Base-by-base conservation (phyloP, 2,329 filamentous ascomycete genomes). In the Alternaria brassicicola region DNA sequence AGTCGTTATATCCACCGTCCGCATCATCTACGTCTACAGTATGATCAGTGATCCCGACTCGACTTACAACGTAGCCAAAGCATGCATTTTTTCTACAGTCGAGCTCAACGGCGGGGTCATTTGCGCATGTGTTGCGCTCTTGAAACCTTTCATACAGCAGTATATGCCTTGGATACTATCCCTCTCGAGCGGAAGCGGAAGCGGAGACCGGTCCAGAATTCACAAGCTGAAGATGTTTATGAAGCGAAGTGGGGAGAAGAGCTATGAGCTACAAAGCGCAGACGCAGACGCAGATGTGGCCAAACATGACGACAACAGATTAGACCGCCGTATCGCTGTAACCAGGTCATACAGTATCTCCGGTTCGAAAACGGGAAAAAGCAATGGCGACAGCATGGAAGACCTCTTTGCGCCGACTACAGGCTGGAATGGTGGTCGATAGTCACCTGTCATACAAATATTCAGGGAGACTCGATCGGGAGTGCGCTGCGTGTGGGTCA, bases 21-120 rank as follows among this genome's bases (percentile, higher is more conserved):
- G 64, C 35, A 68, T 68, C 45, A 62, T 66, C 21, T 68, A 64
- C 45, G 62, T 67, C 8, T 64, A 66, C 46, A 56, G 60, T 12
- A 48, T 59, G 33, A 58, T 66, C 38, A 61, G 56, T 43, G 49
- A 68, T 19, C 56, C 61, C 21, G 66, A 68, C 38, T 49, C 50
- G 9, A 67, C 66, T 28, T 68, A 64, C 53, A 58, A 67, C 38
- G 55, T 67, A 47, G 64, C 60, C 36, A 53, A 57, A 33, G 60
- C 65, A 23, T 65, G 60, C 26, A 59, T 68, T 13, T 68, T 62
- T 55, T 66, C 64, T 3, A 56, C 52, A 10, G 57, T 66, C 26
- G 65, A 68, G 31, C 46, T 68, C 21, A 68, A 66, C 39, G 61
- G 57, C 10, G 64, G 64, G 30, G 55, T 67, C n/a, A 67, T 67